Conservation (phyloP, 768 basidiomycete species). For the Tremella fuciformis region DNA sequence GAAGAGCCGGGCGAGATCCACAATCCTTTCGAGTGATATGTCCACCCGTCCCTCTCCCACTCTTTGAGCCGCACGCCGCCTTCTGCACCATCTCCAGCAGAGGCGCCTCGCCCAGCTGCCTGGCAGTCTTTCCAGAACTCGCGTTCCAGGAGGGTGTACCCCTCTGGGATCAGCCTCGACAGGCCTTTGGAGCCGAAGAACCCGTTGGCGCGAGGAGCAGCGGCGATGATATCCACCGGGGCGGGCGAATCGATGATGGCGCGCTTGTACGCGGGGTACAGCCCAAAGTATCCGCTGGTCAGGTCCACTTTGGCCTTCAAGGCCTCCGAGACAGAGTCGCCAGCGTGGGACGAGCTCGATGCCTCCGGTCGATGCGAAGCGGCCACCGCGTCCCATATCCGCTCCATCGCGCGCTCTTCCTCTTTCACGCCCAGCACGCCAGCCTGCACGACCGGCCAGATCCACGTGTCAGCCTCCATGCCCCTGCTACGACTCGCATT, state of each 20-base stretch:
- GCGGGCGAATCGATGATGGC: conserved; percentile 60
- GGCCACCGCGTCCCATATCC: conserved; percentile 47
- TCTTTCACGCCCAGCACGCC: conserved; percentile 83
- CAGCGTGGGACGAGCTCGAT: conserved; percentile 16
- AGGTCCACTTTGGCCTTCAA: conserved; percentile 65
- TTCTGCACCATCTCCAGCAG: conserved; percentile 2
- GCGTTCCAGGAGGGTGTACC: conserved; percentile 82
- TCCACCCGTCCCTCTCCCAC: conserved; percentile 88
- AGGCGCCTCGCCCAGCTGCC: conserved; percentile 21
- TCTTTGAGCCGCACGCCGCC: conserved; percentile 70
- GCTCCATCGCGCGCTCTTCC: conserved; percentile 63
- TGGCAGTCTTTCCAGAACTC: conserved; percentile 58
- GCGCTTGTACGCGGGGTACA: conserved; percentile 75
- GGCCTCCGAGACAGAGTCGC: conserved; percentile 8
- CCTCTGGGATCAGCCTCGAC: conserved; percentile 91
- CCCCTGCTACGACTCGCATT: conserved; percentile 34
- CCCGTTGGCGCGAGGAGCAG: conserved; percentile 93
- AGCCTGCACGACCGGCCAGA: conserved; percentile 83
- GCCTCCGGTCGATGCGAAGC: conserved; percentile 23
- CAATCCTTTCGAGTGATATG: conserved; percentile 96
- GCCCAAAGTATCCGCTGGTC: conserved; percentile 93
- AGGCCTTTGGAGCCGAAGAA: conserved; percentile 86
- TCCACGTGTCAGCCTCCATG: conserved; percentile 56
- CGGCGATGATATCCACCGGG: conserved; percentile 69
- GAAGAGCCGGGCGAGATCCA: conserved; percentile 60